Percentiles rank a stretch among this genome's conserved stretches.
Evolutionary conservation across 228 moss, liverwort and hornwort genomes (phyloP).

Genomic region (Sphagnum fallax): DNA sequence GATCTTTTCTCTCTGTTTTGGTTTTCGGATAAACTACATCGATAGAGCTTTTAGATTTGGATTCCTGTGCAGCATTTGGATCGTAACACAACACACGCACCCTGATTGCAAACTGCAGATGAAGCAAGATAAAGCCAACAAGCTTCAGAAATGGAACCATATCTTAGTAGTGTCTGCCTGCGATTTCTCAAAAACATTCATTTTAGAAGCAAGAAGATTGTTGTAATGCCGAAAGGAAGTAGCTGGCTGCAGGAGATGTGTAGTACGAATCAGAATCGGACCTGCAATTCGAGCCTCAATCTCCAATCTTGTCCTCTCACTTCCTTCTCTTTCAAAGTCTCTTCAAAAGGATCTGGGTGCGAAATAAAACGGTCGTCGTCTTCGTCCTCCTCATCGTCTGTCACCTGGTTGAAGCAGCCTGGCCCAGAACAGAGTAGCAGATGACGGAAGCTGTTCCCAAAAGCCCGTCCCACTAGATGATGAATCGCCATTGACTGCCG

Average conservation of each 20-base stretch:
- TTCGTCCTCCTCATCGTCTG: conserved; percentile 34
- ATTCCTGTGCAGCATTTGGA: neutral
- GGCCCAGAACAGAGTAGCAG: conserved; percentile 61
- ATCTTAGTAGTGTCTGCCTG: neutral
- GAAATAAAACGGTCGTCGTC: neutral
- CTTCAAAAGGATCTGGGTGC: neutral
- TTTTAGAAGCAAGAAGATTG: neutral
- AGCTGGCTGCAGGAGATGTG: neutral
- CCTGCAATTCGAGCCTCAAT: conserved; percentile 51
- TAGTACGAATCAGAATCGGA: neutral
- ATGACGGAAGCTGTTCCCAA: conserved; percentile 48
- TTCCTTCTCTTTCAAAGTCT: neutral
- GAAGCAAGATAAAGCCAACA: neutral
- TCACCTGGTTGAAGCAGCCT: conserved; percentile 29
- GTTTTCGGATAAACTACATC: neutral
- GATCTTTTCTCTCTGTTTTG: neutral
- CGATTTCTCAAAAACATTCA: neutral
- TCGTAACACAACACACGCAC: neutral
- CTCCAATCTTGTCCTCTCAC: conserved; percentile 35
- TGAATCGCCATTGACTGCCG: conserved; percentile 16
- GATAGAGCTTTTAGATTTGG: neutral
- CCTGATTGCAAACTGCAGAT: neutral
- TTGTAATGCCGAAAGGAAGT: neutral
- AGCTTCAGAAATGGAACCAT: neutral
- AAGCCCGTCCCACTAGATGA: conserved; percentile 10